These are phyloP conservation scores for Filobasidium uniguttulatum DNA, from an alignment of 1,284 basidiomycete genomes.

Conservation along the genomic window DNA sequence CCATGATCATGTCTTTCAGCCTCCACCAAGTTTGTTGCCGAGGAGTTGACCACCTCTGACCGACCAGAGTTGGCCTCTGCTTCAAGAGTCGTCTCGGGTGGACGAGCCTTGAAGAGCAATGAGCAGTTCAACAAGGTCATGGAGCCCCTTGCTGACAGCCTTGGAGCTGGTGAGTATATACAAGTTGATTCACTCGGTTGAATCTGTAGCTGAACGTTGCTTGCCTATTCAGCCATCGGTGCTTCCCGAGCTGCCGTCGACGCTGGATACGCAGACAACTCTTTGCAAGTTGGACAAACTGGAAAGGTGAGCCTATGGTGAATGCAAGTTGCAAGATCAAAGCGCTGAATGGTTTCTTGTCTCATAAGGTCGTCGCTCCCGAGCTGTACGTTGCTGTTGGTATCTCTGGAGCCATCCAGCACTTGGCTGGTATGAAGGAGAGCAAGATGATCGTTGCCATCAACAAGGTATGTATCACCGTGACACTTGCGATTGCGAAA, in stretches of 20 bases:
- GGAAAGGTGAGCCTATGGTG: constrained; percentile 52
- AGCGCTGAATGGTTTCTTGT: background rate
- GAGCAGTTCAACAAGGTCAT: constrained; percentile 80
- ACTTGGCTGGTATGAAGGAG: constrained; percentile 99
- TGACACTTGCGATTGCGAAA: background rate
- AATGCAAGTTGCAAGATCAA: background rate
- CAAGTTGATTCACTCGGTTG: background rate
- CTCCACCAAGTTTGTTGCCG: constrained; percentile 64
- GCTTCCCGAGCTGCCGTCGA: constrained; percentile 96
- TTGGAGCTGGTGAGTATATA: constrained; percentile 51
- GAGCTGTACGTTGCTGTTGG: constrained; percentile 93
- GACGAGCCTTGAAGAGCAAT: constrained; percentile 85
- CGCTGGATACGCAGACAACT: constrained; percentile 96
- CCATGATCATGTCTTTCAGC: constrained; percentile 16
- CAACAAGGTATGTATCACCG: constrained; percentile 59
- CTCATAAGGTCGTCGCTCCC: constrained; percentile 57
- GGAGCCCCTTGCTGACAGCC: constrained; percentile 81
- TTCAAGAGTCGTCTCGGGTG: constrained; percentile 81
- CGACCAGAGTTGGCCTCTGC: constrained; percentile 87
- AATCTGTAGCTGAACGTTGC: background rate
- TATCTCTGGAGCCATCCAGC: constrained; percentile 97
- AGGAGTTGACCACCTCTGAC: constrained; percentile 76
- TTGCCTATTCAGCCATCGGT: constrained; percentile 54
- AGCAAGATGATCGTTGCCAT: constrained; percentile 96
- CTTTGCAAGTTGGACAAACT: constrained; percentile 95